Evolutionary conservation across 371 early-diverging fungal genomes (phyloP), one percentile per base, ranked within the genome.

Genomic region (Hamiltosporidium tvaerminnensis): DNA sequence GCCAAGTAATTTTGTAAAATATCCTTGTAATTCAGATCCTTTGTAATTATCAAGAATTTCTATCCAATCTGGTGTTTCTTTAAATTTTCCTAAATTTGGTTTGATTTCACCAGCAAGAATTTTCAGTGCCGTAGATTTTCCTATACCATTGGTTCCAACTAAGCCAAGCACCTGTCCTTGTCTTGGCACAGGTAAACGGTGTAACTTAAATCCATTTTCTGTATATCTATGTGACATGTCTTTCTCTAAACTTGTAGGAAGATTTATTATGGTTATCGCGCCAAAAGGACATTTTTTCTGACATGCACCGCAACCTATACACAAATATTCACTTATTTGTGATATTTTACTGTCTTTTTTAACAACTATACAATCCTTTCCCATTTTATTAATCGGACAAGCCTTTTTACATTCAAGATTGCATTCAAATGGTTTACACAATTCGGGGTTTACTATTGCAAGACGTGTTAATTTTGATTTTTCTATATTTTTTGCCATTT

Each of bases 261-360:
- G 80, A 81, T 96, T 97, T 83, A 96, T 88, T 70, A 97, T 92
- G 58, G 82, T 81, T 73, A 97, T 96, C 37, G 98, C 98, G 34
- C 85, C 89, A 75, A 97, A 96, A 37, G 98, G 98, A 79, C 98
- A 97, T 76, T 91, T 90, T 78, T 96, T 96, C 66, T 85, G 86
- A 76, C 98, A 97, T 68, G 95, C 93, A 82, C 91, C 90, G 77
- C 98, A 97, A 74, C 96, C 98, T 75, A 97, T 95, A 81, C 98
- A 97, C 35, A 97, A 82, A 54, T 84, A 85, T 81, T 97, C 98
- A 36, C 91, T 89, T 63, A 97, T 91, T 73, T 82, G 83, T 53
- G 88, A 84, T 61, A 88, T 90, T 81, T 3, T 9, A 23, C 89
- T 91, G 64, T 84, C 83, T 30, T 81, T 81, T 14, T 85, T 78